Base-by-base conservation (phyloP, 2,329 filamentous ascomycete species). In the Fusarium xyrophilum region DNA sequence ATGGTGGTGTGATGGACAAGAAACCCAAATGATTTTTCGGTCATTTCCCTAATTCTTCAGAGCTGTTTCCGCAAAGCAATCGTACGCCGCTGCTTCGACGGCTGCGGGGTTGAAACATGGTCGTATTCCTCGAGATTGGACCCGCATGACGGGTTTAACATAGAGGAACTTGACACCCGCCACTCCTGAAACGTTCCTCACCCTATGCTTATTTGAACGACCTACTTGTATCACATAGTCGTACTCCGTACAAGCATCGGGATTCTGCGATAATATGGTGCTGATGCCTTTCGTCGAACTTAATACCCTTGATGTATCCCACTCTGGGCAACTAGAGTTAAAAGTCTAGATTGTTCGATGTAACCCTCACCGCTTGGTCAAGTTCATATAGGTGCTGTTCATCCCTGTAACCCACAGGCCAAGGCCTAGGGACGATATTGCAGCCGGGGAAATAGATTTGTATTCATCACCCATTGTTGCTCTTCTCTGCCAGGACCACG, bases 381-480 rank as follows among this genome's bases (percentile, higher is more conserved):
- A 48, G 51, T 56, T 39, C 47, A 40, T 36, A 35, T 52, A 60
- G 38, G 38, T 39, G 23, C n/a, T 65, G 43, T 28, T 39, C 17
- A 72, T 58, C 70, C 62, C 42, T 56, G 64, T 32, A 66, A 43
- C 33, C 17, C 35, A 23, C 23, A 66, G 67, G 36, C 11, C 21
- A n/a, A 53, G 23, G 23, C 15, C n/a, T 43, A 44, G 70, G 65
- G 42, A 60, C 60, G 60, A 65, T 68, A 71, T 67, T 43, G 68
- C 52, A 73, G 55, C 59, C 68, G 74, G 72, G n/a, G 74, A 73
- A 76, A 76, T 65, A 42, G 46, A 38, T 17, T 50, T 40, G 30
- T 33, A 68, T 74, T 76, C 69, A 75, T 60, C 74, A 50, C 47
- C 56, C 65, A 39, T 51, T 25, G 47, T 55, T 21, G 17, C 17